Conservation (phyloP, 2,329 filamentous ascomycete species). For the Didymella pomorum region DNA sequence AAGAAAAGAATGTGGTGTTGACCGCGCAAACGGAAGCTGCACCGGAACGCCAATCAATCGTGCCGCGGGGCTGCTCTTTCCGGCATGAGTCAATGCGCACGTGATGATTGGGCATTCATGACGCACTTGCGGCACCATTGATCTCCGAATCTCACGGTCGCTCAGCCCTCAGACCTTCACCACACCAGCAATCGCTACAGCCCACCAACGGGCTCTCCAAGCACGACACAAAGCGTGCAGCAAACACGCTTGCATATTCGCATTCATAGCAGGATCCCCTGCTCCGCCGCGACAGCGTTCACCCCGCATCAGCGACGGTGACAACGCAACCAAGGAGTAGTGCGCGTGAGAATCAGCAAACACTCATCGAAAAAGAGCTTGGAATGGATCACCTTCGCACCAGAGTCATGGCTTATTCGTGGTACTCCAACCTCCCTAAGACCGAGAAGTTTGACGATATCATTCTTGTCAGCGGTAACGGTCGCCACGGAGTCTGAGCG, state of each 20-base stretch:
- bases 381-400: constrained; percentile 32
- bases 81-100: constrained; percentile 24
- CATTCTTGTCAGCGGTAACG: constrained; percentile 31
- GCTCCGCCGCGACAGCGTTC: constrained; percentile 24
- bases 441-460: constrained; percentile 35
- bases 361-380: constrained; percentile 17
- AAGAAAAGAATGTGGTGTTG: background rate
- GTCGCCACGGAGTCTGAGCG: constrained; percentile 34
- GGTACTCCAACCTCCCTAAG: constrained; percentile 34
- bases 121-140: constrained; percentile 17
- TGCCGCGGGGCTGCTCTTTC: constrained; percentile 12
- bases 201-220: constrained; percentile 18
- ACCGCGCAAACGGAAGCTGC: constrained; percentile 10
- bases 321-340: constrained; percentile 7
- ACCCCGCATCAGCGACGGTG: constrained; percentile 29
- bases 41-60: constrained; percentile 5
- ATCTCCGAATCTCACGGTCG: constrained; percentile 5
- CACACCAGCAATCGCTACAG: constrained; percentile 21
- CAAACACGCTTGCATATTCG: constrained; percentile 15
- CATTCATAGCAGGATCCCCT: constrained; percentile 26
- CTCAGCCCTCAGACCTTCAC: constrained; percentile 8
- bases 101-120: constrained; percentile 17
- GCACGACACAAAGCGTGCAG: constrained; percentile 14
- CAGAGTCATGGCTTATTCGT: constrained; percentile 37
- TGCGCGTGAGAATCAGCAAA: constrained; percentile 12